These are phyloP conservation scores for Candida nitratophila DNA, from an alignment of 805 yeast species.

Conservation along the genomic window DNA sequence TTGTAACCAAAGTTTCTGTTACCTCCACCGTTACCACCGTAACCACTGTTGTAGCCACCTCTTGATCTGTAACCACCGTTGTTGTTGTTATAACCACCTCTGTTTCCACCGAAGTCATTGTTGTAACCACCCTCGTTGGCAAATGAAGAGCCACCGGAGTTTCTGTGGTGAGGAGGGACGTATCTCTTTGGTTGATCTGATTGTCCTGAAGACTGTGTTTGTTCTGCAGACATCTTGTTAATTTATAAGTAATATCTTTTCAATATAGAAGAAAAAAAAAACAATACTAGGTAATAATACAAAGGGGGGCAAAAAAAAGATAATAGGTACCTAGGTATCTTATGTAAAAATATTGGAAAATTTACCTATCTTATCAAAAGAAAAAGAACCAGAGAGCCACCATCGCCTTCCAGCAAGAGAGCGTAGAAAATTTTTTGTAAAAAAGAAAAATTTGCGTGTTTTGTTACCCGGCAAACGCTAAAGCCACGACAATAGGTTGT, in stretches of 20 bases:
- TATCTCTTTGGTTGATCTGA: conserved; percentile 17
- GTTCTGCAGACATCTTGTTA: neutral
- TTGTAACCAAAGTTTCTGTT: conserved; percentile 20
- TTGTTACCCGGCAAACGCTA: no score
- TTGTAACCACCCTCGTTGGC: conserved; percentile 16
- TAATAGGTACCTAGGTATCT: no score
- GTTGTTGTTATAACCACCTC: conserved; percentile 18
- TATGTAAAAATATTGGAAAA: no score
- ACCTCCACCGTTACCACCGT: conserved; percentile 20
- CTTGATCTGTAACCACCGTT: conserved; percentile 29
- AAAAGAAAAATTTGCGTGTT: no score
- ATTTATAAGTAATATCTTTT: neutral
- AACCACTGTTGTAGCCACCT: conserved; percentile 18
- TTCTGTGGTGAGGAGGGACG: conserved; percentile 45
- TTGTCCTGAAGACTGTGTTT: no score
- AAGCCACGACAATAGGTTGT: no score
- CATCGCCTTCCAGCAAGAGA: no score
- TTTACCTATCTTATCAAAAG: no score
- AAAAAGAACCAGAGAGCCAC: no score
- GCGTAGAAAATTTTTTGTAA: no score
- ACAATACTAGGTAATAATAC: neutral
- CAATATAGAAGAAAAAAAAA: neutral
- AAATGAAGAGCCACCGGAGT: conserved; percentile 10
- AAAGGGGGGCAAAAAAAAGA: neutral
- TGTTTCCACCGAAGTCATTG: conserved; percentile 22